Conservation (phyloP, 1,139 yeast genomes). For the Saccharomyces hybrid region DNA sequence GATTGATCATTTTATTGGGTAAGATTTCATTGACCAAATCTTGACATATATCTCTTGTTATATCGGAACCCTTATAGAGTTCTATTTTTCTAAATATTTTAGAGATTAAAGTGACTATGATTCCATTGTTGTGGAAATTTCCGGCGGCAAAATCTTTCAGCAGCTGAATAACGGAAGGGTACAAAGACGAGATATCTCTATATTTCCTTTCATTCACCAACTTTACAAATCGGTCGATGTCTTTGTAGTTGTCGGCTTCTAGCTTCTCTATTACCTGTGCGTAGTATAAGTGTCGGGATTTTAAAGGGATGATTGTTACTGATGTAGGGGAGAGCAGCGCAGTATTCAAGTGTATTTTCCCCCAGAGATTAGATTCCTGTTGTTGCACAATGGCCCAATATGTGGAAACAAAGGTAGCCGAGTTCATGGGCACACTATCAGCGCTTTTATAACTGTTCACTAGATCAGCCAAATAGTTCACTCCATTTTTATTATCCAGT, state of each 20-base stretch:
- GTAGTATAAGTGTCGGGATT: constrained; percentile 18
- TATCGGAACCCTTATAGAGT: constrained; percentile 21
- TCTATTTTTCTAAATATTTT: constrained; percentile 22
- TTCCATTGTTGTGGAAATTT: constrained; percentile 17
- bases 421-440: constrained; percentile 7
- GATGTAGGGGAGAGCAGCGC: constrained; percentile 26
- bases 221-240: constrained; percentile 13
- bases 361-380: constrained; percentile 28
- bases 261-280: constrained; percentile 12
- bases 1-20: constrained; percentile 8
- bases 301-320: constrained; percentile 25
- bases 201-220: constrained; percentile 15
- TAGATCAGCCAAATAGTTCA: constrained; percentile 6
- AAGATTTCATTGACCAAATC: constrained; percentile 16
- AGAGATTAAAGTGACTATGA: constrained; percentile 17
- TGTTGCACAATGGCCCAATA: constrained; percentile 27
- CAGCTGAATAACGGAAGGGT: constrained; percentile 14
- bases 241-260: constrained; percentile 11
- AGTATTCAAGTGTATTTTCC: constrained; percentile 20
- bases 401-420: constrained; percentile 21
- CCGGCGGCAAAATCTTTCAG: constrained; percentile 26
- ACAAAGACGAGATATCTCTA: constrained; percentile 7
- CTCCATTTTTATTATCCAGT: constrained; percentile 2
- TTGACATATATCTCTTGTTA: constrained; percentile 24
- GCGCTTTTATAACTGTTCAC: neutral